These are phyloP conservation scores for Encephalitozoon hellem DNA, from an alignment of 371 early-diverging fungal genomes.

Conservation along the genomic window DNA sequence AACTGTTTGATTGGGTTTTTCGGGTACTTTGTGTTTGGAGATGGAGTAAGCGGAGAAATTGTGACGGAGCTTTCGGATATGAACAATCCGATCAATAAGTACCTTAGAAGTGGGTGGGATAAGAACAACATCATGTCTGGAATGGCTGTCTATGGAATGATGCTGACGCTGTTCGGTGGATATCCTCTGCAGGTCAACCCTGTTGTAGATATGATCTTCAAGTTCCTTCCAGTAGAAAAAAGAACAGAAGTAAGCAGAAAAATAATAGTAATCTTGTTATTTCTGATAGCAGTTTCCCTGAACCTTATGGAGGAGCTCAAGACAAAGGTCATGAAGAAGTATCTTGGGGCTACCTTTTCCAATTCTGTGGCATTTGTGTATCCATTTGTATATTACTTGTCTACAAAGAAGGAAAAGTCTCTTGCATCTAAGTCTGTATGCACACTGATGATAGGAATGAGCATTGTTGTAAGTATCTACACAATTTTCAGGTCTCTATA, in stretches of 20 bases:
- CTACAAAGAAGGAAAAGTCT: neutral
- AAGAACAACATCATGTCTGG: conserved; percentile 18
- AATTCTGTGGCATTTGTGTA: conserved; percentile 22
- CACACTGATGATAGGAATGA: neutral
- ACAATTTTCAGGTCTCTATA: neutral
- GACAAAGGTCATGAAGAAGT: conserved; percentile 24
- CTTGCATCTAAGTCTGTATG: neutral
- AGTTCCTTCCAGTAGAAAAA: neutral
- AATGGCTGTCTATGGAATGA: conserved; percentile 21
- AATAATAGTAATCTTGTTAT: neutral
- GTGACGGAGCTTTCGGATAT: neutral
- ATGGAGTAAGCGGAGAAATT: neutral
- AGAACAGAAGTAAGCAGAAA: conserved; percentile 1
- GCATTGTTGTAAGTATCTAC: neutral
- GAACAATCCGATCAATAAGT: neutral
- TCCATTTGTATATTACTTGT: conserved; percentile 18
- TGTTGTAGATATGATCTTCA: conserved; percentile 12
- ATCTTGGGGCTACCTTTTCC: conserved; percentile 21
- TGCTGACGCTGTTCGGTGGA: neutral
- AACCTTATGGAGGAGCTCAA: conserved; percentile 15
- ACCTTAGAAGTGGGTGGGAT: neutral
- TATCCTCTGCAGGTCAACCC: conserved; percentile 21
- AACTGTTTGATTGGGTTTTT: conserved; percentile 44
- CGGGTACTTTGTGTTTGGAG: conserved; percentile 41
- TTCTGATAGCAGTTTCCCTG: neutral